Evolutionary conservation across 345 rosid species (phyloP), one percentile per base, ranked within the genome.

Genomic region (Gossypium rotundifolium): DNA sequence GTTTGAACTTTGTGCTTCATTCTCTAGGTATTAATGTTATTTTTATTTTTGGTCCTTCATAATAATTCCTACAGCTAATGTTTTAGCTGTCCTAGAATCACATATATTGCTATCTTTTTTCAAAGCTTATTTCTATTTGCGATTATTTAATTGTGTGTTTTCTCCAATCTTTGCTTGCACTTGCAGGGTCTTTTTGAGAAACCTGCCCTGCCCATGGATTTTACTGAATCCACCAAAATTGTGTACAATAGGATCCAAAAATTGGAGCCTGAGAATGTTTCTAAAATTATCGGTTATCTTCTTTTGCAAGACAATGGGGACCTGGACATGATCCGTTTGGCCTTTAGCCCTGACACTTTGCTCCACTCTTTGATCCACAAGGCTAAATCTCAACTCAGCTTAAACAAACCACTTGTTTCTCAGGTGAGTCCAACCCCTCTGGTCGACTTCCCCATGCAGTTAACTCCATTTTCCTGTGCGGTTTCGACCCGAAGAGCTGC

Each of bases 241-340:
- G 96, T 93, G 17, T 94, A 90, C 84, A 74, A 78, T 29, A 88
- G 98, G 83, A 93, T 95, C 80, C 94, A 90, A 72, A 78, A 88
- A 81, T 77, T 88, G 25, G 99, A 95, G 74, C 99, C 97, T 7
- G 98, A 95, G 64, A 84, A 86, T 68, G 97, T 89, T 20, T 81
- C 92, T 11, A 93, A 87, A 86, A 95, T 95, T 71, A 85, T 94
- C 9, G 98, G 96, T 4, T 95, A 88, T 75, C 88, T 93, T 60
- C 80, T 92, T 18, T 81, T 90, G 79, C 97, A 90, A 82, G 91
- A 89, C 33, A 85, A 94, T 16, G 83, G 90, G 0, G 92, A 93
- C 27, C 82, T 82, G 0, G 94, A 95, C 70, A 95, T 95, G 98
- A 90, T 92, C 71, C 88, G 99, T 44, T 79, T 93, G 10, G 98